phyloP scores from a whole-genome alignment of 2,329 filamentous ascomycete species.

The Aspergillus felis region DNA sequence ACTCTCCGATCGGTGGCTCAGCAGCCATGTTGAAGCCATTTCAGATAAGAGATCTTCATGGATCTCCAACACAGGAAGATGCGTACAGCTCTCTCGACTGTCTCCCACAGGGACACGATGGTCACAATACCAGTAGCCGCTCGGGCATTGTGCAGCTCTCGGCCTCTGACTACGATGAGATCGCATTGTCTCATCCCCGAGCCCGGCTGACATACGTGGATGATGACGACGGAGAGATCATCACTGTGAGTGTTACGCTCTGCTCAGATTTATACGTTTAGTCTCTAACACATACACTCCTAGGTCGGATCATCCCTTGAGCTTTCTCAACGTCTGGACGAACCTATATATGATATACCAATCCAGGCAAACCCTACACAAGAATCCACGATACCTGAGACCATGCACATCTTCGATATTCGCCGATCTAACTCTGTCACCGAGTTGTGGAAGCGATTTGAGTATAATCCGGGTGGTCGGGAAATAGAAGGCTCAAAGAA shows the following conservation, averaged over 20 bases:
- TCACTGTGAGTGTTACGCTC: slow-evolving; percentile 35
- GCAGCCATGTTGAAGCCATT: slow-evolving; percentile 39
- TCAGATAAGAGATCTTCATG: slow-evolving; percentile 36
- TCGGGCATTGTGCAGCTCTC: slow-evolving; percentile 39
- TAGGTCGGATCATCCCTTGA: slow-evolving; percentile 47
- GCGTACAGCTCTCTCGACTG: slow-evolving; percentile 7
- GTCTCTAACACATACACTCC: neutral
- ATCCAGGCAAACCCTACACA: slow-evolving; percentile 7
- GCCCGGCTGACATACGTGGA: slow-evolving; percentile 44
- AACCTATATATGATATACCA: slow-evolving; percentile 26
- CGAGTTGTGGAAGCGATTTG: slow-evolving; percentile 36
- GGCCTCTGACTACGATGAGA: slow-evolving; percentile 40
- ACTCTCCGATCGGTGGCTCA: neutral
- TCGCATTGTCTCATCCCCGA: slow-evolving; percentile 38
- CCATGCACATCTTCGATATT: slow-evolving; percentile 47
- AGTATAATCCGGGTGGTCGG: slow-evolving; percentile 9
- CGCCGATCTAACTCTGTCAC: slow-evolving; percentile 37
- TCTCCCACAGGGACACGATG: neutral
- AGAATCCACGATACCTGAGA: slow-evolving; percentile 11
- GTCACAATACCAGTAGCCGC: slow-evolving; percentile 1
- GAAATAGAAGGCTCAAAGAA: slow-evolving; percentile 1
- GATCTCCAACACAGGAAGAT: slow-evolving; percentile 14
- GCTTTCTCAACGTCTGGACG: slow-evolving; percentile 44
- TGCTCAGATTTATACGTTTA: slow-evolving; percentile 9
- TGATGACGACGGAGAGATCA: slow-evolving; percentile 44